These are phyloP conservation scores for Quercus mongolica DNA, from an alignment of 306 rosid genomes.

Conservation along the genomic window DNA sequence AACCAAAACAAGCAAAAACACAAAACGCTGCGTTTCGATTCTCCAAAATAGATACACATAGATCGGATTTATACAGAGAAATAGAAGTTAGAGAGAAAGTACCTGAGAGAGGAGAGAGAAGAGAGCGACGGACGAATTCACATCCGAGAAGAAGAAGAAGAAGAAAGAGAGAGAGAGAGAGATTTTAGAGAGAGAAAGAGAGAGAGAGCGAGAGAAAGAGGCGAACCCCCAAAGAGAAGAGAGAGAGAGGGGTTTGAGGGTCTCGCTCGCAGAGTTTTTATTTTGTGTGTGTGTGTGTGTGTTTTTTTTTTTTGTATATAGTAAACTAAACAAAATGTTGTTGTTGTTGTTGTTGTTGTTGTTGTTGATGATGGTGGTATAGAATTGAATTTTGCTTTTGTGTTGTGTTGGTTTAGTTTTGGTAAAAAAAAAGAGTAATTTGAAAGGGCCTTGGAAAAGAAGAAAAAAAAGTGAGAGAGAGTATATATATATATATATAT, in stretches of 20 bases:
- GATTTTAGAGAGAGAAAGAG: conserved; percentile 5
- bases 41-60: neutral
- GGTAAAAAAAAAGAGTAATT: neutral
- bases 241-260: conserved; percentile 27
- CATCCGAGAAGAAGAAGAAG: conserved; percentile 43
- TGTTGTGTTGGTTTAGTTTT: too few species aligned
- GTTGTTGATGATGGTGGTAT: neutral
- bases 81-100: neutral
- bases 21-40: neutral
- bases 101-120: conserved; percentile 63
- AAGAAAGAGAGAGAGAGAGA: neutral
- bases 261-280: conserved; percentile 11
- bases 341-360: neutral
- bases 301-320: neutral
- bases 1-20: conserved; percentile 15
- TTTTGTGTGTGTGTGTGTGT: neutral
- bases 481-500: neutral
- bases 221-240: conserved; percentile 46
- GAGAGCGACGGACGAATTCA: conserved; percentile 36
- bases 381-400: too few species aligned
- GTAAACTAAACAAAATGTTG: neutral
- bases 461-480: conserved; percentile 4
- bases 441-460: conserved; percentile 15
- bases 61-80: conserved; percentile 18
- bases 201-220: conserved; percentile 13